A percentile compares a stretch with the other conserved stretches of the same genome.
phyloP scores from a whole-genome alignment of 768 basidiomycete genomes.

The Calvatia gigantea region DNA sequence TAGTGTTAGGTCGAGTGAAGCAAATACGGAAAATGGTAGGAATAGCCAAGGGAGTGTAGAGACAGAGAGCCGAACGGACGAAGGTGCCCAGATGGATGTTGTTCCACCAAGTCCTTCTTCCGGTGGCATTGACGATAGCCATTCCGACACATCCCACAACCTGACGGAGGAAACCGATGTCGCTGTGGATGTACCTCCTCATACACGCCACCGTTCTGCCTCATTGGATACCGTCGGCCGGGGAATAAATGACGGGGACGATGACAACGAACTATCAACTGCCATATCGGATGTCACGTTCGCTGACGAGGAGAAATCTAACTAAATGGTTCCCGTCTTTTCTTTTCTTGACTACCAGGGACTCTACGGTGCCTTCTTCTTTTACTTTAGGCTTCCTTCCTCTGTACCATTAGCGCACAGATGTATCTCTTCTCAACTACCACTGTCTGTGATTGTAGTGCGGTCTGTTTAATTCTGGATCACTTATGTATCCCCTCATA shows the following conservation, averaged over 20 bases:
- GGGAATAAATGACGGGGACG: not conserved
- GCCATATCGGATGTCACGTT: conserved; percentile 3
- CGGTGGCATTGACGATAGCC: not conserved
- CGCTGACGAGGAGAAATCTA: not conserved
- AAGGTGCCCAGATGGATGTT: conserved; percentile 2
- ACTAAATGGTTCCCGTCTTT: not conserved
- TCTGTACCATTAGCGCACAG: not conserved
- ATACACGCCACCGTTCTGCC: conserved; percentile 6
- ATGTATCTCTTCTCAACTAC: not conserved
- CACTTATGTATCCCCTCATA: not conserved
- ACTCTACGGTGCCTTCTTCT: not conserved
- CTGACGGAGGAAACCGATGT: not conserved
- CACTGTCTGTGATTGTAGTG: not conserved
- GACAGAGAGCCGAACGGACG: not conserved
- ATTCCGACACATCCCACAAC: not conserved
- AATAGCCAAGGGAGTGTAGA: conserved; percentile 12
- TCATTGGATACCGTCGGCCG: conserved; percentile 13
- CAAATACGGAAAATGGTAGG: conserved; percentile 46
- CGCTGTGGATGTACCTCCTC: not conserved
- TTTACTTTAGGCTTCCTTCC: not conserved
- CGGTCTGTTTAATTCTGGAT: conserved; percentile 1
- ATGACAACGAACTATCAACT: not conserved
- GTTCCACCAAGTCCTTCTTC: not conserved
- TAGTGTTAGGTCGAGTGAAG: conserved; percentile 55
- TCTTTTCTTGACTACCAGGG: not conserved